These are phyloP conservation scores for Huntiella moniliformis DNA, from an alignment of 2,329 filamentous ascomycete species.

Conservation along the genomic window DNA sequence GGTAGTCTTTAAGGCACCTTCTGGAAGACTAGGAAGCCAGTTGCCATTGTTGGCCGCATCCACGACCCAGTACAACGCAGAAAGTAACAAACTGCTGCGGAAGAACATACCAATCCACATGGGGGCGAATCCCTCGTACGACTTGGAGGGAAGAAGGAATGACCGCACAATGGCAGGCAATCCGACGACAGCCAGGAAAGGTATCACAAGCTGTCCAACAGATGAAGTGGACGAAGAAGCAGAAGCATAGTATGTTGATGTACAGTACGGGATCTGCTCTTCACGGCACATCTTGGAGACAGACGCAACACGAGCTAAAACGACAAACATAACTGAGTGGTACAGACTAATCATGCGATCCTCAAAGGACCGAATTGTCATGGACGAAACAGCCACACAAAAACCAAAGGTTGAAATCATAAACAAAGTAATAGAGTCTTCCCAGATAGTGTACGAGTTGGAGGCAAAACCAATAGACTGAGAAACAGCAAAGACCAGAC, in stretches of 20 bases:
- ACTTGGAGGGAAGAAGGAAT: slow-evolving; percentile 65
- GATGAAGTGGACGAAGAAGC: slow-evolving; percentile 82
- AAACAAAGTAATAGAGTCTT: slow-evolving; percentile 84
- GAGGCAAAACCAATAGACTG: slow-evolving; percentile 90
- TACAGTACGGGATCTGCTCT: slow-evolving; percentile 95
- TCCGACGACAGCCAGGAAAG: slow-evolving; percentile 51
- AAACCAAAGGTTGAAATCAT: slow-evolving; percentile 78
- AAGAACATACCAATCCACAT: slow-evolving; percentile 71
- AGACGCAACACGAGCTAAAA: slow-evolving; percentile 62
- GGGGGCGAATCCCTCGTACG: slow-evolving; percentile 71
- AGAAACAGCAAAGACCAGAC: slow-evolving; percentile 60
- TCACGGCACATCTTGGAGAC: slow-evolving; percentile 87
- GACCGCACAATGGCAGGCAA: slow-evolving; percentile 60
- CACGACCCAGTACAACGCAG: slow-evolving; percentile 70
- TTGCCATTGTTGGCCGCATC: slow-evolving; percentile 75
- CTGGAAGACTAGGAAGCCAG: slow-evolving; percentile 48
- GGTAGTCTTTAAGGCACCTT: slow-evolving; percentile 48
- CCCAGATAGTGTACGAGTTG: slow-evolving; percentile 98
- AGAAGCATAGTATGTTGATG: slow-evolving; percentile 88
- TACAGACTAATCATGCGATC: slow-evolving; percentile 64
- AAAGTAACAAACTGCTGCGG: slow-evolving; percentile 54
- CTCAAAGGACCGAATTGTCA: slow-evolving; percentile 46
- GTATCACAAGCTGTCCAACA: slow-evolving; percentile 69
- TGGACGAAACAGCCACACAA: slow-evolving; percentile 52
- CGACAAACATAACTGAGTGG: slow-evolving; percentile 67